Evolutionary conservation across 768 basidiomycete genomes (phyloP), one percentile per base, ranked within the genome.

Genomic region (Auricularia sp.): DNA sequence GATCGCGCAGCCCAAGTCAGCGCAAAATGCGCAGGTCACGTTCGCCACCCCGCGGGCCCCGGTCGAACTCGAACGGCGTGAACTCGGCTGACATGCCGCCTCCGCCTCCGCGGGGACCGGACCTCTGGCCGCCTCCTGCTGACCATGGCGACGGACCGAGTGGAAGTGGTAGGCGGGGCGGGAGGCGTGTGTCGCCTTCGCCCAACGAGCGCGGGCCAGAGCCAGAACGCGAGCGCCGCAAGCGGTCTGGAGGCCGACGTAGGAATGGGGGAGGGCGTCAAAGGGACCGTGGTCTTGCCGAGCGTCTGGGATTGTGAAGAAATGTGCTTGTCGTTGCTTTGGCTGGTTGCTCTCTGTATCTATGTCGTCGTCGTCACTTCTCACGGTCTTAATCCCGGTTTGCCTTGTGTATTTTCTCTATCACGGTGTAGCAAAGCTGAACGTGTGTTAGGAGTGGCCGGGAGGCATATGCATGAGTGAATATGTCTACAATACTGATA

Each of bases 251-350:
- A 45, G 74, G 74, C 10, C 64, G 64, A 21, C 69, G 70, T 3
- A 67, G 61, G 64, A 74, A 72, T 29, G 74, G 67, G 65, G 70
- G 73, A 2, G 72, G 71, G 7, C 70, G 76, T 62, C 73, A 79
- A 71, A 73, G 79, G 72, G 70, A 70, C 67, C 89, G 90, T 83
- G 89, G 90, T 80, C 85, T 92, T 79, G 88, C 86, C 74, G 89
- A 92, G 76, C 79, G 90, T 71, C 83, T 92, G 86, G 90, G 90
- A 74, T 80, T 90, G 54, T 89, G 76, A 82, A 39, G 64, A 29
- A 64, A 37, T 21, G 14, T n/a, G 44, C 62, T 51, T 45, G 33
- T 37, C 47, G 14, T 18, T 18, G 18, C 21, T 51, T 51, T 21
- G 21, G 18, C 6, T 6, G 21, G 21, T 21, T 18, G 47, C 47